A percentile compares a stretch with the other conserved stretches of the same genome.
Conservation (phyloP, 2,329 filamentous ascomycete genomes). For the Talaromyces sp. region DNA sequence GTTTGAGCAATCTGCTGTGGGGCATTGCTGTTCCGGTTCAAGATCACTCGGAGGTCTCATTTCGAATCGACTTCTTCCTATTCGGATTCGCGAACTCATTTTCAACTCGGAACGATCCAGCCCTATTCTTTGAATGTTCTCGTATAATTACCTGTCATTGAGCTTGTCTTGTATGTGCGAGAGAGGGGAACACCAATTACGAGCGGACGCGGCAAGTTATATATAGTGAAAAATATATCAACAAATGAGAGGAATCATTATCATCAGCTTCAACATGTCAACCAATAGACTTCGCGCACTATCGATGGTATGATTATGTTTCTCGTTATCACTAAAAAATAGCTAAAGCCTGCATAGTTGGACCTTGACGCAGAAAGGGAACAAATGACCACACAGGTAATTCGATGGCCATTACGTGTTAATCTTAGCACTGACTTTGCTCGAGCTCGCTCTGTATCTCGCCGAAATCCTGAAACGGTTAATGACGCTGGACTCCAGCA, state of each 20-base stretch:
- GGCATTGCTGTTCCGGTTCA: background rate
- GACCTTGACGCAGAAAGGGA: background rate
- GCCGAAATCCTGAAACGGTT: background rate
- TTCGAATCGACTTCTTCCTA: background rate
- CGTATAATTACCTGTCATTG: background rate
- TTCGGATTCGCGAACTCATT: background rate
- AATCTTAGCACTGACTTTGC: background rate
- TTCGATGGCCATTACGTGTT: background rate
- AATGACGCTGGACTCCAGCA: background rate
- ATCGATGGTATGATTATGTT: background rate
- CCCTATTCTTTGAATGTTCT: background rate
- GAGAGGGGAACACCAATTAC: background rate
- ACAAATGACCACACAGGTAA: background rate
- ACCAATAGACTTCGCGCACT: background rate
- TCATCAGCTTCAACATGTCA: background rate
- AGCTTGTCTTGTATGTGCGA: background rate
- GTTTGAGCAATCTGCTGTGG: background rate
- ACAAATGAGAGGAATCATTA: background rate
- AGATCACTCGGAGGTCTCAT: background rate
- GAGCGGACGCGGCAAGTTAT: background rate
- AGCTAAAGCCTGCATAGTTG: background rate
- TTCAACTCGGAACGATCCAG: background rate
- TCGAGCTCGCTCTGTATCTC: background rate
- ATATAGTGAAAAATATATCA: background rate
- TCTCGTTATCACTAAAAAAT: background rate